Evolutionary conservation across 2,329 filamentous ascomycete genomes (phyloP).

Genomic region (Alternaria infectoria): DNA sequence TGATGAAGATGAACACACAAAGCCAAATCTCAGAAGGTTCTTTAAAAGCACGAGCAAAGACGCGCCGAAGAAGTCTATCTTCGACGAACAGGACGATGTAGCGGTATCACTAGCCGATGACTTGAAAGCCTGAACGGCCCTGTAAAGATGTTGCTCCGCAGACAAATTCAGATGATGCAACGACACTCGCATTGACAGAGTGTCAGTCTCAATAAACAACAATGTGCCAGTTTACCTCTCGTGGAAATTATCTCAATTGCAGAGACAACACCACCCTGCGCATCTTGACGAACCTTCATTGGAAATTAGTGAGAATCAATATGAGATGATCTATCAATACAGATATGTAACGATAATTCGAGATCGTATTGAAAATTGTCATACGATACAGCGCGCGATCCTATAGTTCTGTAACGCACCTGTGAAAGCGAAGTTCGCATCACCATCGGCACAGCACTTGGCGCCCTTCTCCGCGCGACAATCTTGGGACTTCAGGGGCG

Average conservation of each 20-base stretch:
- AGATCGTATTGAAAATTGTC: not conserved
- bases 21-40: constrained; percentile 47
- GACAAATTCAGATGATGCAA: not conserved
- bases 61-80: constrained; percentile 9
- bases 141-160: not conserved
- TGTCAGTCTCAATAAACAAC: not conserved
- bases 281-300: not conserved
- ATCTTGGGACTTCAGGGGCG: constrained; percentile 5
- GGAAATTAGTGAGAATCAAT: not conserved
- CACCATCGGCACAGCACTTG: constrained; percentile 9
- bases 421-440: not conserved
- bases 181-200: not conserved
- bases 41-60: constrained; percentile 6
- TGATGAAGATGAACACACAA: constrained; percentile 57
- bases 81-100: constrained; percentile 15
- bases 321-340: not conserved
- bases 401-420: constrained; percentile 3
- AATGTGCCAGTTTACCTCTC: not conserved
- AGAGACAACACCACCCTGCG: not conserved
- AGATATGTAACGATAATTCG: not conserved
- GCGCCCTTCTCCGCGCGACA: not conserved
- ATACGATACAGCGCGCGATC: not conserved
- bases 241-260: not conserved
- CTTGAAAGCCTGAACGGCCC: not conserved
- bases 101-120: not conserved